A percentile compares a stretch with the other conserved stretches of the same genome.
These are phyloP conservation scores for Fusarium metavorans DNA, from an alignment of 2,329 filamentous ascomycete species.

Conservation along the genomic window DNA sequence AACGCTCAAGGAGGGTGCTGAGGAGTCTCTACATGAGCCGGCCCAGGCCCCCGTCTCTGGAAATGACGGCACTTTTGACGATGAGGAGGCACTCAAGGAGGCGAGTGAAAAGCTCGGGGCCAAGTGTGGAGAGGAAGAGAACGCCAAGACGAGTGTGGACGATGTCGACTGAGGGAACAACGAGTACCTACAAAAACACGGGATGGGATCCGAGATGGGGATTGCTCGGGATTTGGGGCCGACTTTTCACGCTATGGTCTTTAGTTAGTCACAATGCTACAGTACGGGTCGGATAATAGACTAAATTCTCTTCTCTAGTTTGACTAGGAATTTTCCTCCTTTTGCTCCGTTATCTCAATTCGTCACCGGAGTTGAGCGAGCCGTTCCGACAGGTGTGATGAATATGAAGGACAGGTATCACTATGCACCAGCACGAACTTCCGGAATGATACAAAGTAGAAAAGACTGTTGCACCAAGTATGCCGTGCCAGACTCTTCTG, in stretches of 20 bases:
- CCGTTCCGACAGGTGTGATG: not conserved
- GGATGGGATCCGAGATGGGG: not conserved
- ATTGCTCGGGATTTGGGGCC: not conserved
- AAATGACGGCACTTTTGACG: slow-evolving; percentile 46
- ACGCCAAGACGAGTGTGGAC: slow-evolving; percentile 50
- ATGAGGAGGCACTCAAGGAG: slow-evolving; percentile 53
- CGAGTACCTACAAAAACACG: not conserved
- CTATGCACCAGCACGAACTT: not conserved
- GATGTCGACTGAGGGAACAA: slow-evolving; percentile 56
- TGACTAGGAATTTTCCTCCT: not conserved
- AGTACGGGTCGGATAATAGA: not conserved
- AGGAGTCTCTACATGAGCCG: slow-evolving; percentile 40
- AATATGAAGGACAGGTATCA: not conserved
- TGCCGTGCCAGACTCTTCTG: not conserved
- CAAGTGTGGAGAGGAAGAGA: slow-evolving; percentile 35
- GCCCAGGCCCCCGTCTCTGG: slow-evolving; percentile 12
- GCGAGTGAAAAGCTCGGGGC: slow-evolving; percentile 53
- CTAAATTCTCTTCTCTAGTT: not conserved
- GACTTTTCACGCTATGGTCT: not conserved
- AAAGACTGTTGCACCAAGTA: not conserved
- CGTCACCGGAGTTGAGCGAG: not conserved
- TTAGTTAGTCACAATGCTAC: not conserved
- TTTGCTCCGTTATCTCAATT: not conserved
- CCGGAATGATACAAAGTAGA: not conserved
- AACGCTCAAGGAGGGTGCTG: slow-evolving; percentile 59